Evolutionary conservation across 129 eudicot species (phyloP).

Genomic region (Escallonia herrerae): DNA sequence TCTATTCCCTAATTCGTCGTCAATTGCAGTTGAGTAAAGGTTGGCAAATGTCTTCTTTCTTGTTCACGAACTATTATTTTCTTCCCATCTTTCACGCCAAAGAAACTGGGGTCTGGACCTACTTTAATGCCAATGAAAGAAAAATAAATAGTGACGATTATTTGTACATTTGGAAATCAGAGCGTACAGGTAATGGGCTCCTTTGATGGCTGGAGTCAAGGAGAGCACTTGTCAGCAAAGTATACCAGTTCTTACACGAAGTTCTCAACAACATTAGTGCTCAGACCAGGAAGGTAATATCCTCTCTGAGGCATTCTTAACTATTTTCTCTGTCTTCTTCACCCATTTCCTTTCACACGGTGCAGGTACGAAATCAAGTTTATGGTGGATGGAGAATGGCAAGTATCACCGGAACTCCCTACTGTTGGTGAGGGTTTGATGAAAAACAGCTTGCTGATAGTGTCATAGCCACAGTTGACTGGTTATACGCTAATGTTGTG

Average conservation of each 20-base stretch:
- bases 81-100: too few relatives aligned
- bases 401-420: constrained; percentile 66
- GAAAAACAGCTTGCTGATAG: constrained; percentile 78
- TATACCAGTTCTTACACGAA: constrained; percentile 64
- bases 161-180: constrained; percentile 27
- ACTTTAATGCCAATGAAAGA: too few relatives aligned
- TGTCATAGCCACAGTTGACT: constrained; percentile 32
- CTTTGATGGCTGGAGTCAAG: constrained; percentile 92
- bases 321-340: neutral
- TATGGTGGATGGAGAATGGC: constrained; percentile 94
- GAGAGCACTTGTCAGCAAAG: constrained; percentile 86
- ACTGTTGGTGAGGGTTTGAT: constrained; percentile 70
- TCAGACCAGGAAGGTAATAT: constrained; percentile 89
- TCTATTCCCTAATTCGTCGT: too few relatives aligned
- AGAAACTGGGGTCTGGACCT: too few relatives aligned
- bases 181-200: constrained; percentile 97
- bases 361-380: constrained; percentile 90
- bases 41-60: too few relatives aligned
- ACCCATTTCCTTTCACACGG: neutral
- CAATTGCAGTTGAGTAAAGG: too few relatives aligned
- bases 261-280: constrained; percentile 71
- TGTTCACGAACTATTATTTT: too few relatives aligned
- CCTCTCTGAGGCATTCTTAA: neutral
- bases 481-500: neutral
- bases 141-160: too few relatives aligned